Conservation (phyloP, 1,139 yeast species). For the Scheffersomyces parashehatae region DNA sequence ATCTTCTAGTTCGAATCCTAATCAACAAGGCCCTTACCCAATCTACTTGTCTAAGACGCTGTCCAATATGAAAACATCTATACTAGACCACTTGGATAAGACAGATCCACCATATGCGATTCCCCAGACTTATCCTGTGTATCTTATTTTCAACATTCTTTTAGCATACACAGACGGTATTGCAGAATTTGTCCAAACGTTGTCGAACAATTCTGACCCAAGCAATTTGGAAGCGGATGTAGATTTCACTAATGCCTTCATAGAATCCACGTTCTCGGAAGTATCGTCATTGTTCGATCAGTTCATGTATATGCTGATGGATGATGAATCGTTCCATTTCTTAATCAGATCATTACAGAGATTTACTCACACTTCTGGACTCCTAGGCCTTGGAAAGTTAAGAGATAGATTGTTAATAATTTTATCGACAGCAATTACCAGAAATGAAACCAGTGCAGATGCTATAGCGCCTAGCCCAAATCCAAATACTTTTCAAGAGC, state of each 20-base stretch:
- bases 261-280: constrained; percentile 46
- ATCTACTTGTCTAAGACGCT: constrained; percentile 23
- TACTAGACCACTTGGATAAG: constrained; percentile 78
- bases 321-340: constrained; percentile 62
- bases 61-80: constrained; percentile 49
- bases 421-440: constrained; percentile 56
- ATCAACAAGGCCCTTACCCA: constrained; percentile 3
- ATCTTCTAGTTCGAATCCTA: constrained; percentile 1
- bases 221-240: constrained; percentile 34
- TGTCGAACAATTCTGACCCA: constrained; percentile 30
- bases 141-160: constrained; percentile 56
- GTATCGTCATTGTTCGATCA: constrained; percentile 48
- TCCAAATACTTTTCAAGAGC: constrained; percentile 19
- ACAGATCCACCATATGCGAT: constrained; percentile 62
- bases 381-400: constrained; percentile 55
- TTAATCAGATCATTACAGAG: constrained; percentile 74
- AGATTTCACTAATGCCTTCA: constrained; percentile 40
- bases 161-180: constrained; percentile 67
- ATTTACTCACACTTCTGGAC: constrained; percentile 78
- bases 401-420: constrained; percentile 62
- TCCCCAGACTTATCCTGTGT: constrained; percentile 64
- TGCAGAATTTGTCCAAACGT: constrained; percentile 51
- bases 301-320: constrained; percentile 65
- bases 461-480: constrained; percentile 1
- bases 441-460: constrained; percentile 23